Evolutionary conservation across 75 land plant species (phyloP).

Genomic region (Sequoia sempervirens): DNA sequence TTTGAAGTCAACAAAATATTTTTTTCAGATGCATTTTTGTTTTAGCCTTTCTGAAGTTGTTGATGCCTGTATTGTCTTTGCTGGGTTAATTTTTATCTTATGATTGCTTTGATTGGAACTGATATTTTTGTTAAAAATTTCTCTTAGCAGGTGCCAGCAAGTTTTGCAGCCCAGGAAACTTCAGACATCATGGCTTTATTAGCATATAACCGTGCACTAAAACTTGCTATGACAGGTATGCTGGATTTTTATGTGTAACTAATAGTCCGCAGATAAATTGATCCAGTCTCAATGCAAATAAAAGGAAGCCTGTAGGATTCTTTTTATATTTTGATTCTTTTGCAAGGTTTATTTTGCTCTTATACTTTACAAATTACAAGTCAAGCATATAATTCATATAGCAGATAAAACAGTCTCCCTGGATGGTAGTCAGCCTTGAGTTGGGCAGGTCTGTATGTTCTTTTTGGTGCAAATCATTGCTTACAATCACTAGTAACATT

Average conservation of each 20-base stretch:
- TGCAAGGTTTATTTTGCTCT: neutral
- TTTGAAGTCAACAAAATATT: neutral
- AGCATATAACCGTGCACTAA: constrained; percentile 79
- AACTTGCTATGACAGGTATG: constrained; percentile 67
- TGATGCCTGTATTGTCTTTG: neutral
- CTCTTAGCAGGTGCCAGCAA: constrained; percentile 44
- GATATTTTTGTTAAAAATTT: neutral
- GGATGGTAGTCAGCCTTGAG: neutral
- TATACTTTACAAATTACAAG: neutral
- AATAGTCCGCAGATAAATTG: neutral
- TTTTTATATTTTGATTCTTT: neutral
- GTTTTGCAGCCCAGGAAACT: constrained; percentile 51
- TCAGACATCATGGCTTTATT: constrained; percentile 65
- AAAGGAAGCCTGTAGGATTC: neutral
- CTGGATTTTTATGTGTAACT: neutral
- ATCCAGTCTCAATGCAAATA: neutral
- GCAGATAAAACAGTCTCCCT: neutral
- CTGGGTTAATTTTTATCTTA: neutral
- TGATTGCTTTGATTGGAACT: neutral
- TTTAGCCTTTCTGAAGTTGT: neutral
- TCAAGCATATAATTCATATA: neutral
- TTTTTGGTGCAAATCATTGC: constrained; percentile 2
- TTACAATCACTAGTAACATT: neutral
- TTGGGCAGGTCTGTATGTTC: neutral
- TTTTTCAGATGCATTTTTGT: neutral